Base-by-base conservation (phyloP, 176 grass and related monocot species). In the Avena sativa region DNA sequence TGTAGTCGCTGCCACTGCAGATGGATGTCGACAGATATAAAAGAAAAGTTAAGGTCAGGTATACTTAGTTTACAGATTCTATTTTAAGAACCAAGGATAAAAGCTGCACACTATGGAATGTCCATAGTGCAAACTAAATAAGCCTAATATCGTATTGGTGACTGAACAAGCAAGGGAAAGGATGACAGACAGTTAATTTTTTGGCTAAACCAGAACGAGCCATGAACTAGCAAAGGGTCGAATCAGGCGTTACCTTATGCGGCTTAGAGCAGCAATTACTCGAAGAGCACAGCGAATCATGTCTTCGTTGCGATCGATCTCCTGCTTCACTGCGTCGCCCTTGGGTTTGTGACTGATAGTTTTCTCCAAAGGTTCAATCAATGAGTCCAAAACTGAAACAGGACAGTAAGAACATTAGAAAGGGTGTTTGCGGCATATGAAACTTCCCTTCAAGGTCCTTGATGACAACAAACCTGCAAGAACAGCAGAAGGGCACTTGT, bases 201-300 rank as follows among this genome's bases (percentile, higher is more conserved):
- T 14, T 9, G 17, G 62, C 1, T 68, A 69, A 72, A 83, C 20
- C 20, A 72, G 28, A 83, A 71, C 23, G 8, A 15, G 17, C 23
- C 64, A 50, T 25, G 1, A n/a, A 53, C 20, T 59, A 40, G 34
- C 25, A 44, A 44, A 43, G 16, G 43, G 47, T 11, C 23, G 2
- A 69, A 86, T 71, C 34, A 75, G 38, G 43, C 55, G 63, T 71
- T 23, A 98, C 93, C 96, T 95, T 82, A 98, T 91, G 34, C 90
- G 86, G 57, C 82, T 95, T 79, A 98, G 75, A 59, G 96, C 95
- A 77, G 93, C 87, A 77, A 98, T 90, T n/a, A 93, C 92, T 49
- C 93, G 84, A 83, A 98, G 93, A 82, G 96, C 93, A 83, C 96
- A 95, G 43, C 96, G 91, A 46, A 98, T 98, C 93, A 98, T 90